Conservation (phyloP, 805 yeast species). For the Pichia californica region DNA sequence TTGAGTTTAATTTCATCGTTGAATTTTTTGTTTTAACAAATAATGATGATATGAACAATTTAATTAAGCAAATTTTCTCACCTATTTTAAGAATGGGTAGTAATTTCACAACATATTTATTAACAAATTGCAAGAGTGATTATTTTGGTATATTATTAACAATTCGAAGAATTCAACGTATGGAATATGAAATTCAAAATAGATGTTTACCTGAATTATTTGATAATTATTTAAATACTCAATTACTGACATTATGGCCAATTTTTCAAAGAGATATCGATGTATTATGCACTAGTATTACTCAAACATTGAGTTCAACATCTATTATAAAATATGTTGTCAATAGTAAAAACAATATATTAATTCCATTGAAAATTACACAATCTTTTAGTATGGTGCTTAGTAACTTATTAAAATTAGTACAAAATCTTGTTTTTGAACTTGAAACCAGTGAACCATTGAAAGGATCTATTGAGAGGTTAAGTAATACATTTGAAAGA, state of each 20-base stretch:
- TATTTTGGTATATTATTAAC: slow-evolving; percentile 71
- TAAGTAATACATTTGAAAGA: slow-evolving; percentile 76
- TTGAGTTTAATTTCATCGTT: slow-evolving; percentile 65
- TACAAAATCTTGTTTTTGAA: slow-evolving; percentile 26
- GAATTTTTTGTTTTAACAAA: slow-evolving; percentile 57
- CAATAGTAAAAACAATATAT: slow-evolving; percentile 22
- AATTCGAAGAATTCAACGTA: slow-evolving; percentile 61
- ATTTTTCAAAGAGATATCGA: slow-evolving; percentile 72
- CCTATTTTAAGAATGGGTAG: slow-evolving; percentile 47
- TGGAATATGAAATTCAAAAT: slow-evolving; percentile 61
- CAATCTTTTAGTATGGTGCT: slow-evolving; percentile 73
- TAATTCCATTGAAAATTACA: slow-evolving; percentile 58
- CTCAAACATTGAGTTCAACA: slow-evolving; percentile 42
- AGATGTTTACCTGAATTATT: slow-evolving; percentile 58
- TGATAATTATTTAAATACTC: slow-evolving; percentile 62
- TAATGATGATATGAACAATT: slow-evolving; percentile 34
- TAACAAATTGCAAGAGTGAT: slow-evolving; percentile 41
- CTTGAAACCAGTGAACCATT: slow-evolving; percentile 58
- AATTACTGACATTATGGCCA: slow-evolving; percentile 77
- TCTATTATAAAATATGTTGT: slow-evolving; percentile 19
- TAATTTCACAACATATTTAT: slow-evolving; percentile 37
- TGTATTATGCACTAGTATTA: slow-evolving; percentile 65
- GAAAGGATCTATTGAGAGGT: slow-evolving; percentile 56
- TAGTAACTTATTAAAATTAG: slow-evolving; percentile 61
- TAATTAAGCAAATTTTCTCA: slow-evolving; percentile 45